phyloP scores from a whole-genome alignment of 1,284 basidiomycete genomes.

The Cutaneotrichosporon dermatis region DNA sequence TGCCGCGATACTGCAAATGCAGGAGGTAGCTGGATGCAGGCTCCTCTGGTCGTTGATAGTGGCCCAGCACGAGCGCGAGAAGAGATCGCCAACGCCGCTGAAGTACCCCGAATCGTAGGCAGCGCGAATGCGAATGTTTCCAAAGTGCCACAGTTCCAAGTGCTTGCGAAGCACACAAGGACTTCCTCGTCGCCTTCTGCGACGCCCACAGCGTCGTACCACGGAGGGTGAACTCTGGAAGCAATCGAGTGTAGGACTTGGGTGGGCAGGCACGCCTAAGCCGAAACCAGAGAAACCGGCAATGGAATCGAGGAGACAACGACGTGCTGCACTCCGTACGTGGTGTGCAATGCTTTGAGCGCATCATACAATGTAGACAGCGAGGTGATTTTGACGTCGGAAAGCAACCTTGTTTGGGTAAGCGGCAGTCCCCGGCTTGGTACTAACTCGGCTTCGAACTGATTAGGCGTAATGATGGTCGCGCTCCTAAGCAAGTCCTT shows the following conservation, averaged over 20 bases:
- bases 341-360: constrained; percentile 67
- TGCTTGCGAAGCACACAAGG: constrained; percentile 66
- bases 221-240: constrained; percentile 31
- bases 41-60: constrained; percentile 55
- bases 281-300: constrained; percentile 33
- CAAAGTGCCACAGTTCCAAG: constrained; percentile 28
- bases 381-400: constrained; percentile 64
- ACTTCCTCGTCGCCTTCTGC: constrained; percentile 48
- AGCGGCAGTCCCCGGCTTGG: neutral
- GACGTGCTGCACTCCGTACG: constrained; percentile 73
- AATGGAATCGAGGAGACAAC: constrained; percentile 80
- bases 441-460: constrained; percentile 91
- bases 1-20: constrained; percentile 63
- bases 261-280: constrained; percentile 42
- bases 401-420: constrained; percentile 59
- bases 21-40: constrained; percentile 29
- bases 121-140: constrained; percentile 65
- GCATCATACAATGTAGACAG: constrained; percentile 64
- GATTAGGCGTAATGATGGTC: constrained; percentile 93
- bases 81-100: constrained; percentile 93
- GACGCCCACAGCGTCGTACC: constrained; percentile 33
- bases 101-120: constrained; percentile 87
- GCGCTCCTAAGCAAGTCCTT: constrained; percentile 69
- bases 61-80: constrained; percentile 84
- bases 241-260: constrained; percentile 30